Conservation (phyloP, 2,329 filamentous ascomycete genomes). For the Lecanicillium sp. region DNA sequence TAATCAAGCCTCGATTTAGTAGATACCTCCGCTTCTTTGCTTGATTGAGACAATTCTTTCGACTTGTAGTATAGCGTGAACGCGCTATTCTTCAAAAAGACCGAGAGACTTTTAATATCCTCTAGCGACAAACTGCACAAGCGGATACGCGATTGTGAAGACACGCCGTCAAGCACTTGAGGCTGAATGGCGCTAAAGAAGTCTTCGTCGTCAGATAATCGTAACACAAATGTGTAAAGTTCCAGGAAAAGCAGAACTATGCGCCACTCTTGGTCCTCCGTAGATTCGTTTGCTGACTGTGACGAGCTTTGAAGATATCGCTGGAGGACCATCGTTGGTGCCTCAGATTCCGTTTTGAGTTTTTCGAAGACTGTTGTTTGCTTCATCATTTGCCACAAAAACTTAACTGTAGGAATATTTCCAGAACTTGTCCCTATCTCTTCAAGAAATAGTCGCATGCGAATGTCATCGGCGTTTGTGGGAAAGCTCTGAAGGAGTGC, state of each 20-base stretch:
- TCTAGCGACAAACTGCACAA: conserved; percentile 60
- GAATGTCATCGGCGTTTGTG: conserved; percentile 72
- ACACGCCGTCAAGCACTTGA: conserved; percentile 25
- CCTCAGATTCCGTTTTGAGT: conserved; percentile 20
- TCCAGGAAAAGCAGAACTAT: conserved; percentile 87
- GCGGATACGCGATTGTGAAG: conserved; percentile 39
- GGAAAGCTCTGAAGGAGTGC: conserved; percentile 83
- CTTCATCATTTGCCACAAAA: conserved; percentile 65
- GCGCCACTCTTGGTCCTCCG: conserved; percentile 62
- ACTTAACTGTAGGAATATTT: conserved; percentile 50
- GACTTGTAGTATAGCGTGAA: conserved; percentile 85
- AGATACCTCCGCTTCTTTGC: conserved; percentile 13
- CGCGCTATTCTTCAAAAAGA: conserved; percentile 83
- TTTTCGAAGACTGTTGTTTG: conserved; percentile 32
- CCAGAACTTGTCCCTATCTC: conserved; percentile 36
- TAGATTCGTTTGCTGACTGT: conserved; percentile 12
- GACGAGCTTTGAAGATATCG: conserved; percentile 23
- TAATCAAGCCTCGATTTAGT: conserved; percentile 19
- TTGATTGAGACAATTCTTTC: conserved; percentile 43
- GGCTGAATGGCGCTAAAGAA: conserved; percentile 61
- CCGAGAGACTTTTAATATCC: conserved; percentile 66
- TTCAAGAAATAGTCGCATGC: conserved; percentile 80
- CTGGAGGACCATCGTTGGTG: conserved; percentile 19
- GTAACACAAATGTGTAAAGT: conserved; percentile 84
- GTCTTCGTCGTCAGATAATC: conserved; percentile 93